Base-by-base conservation (phyloP, 306 rosid genomes). In the Psophocarpus tetragonolobus region DNA sequence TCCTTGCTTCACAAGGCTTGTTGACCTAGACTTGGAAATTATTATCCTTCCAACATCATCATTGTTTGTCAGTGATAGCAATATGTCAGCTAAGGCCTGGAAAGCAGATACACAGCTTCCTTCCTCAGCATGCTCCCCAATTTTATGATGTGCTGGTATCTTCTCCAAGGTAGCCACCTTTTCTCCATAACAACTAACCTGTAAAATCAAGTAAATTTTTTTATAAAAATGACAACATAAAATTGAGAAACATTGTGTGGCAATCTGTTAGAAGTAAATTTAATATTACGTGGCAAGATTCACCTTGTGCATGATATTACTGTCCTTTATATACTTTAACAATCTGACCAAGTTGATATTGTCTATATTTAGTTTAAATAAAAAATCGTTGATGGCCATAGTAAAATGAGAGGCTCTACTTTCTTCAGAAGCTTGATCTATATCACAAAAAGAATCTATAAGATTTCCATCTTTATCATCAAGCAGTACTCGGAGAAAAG, bases 301-400 rank as follows among this genome's bases (percentile, higher is more conserved):
- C 81, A 95, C 98, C 98, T 92, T 92, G 92, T 92, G 92, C 89
- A 92, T 89, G 86, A 95, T 87, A 81, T 90, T 89, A 87, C 98
- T 95, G 86, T 95, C 97, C 86, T 84, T 92, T 64, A 95, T 71
- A 80, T 95, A 92, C 83, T 88, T 91, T 3, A 83, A 70, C 87
- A 95, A 83, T 81, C 89, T 95, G 81, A 95, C 84, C 87, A 95
- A 76, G 88, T 95, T 95, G 83, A 95, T 88, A 81, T 95, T 95
- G 87, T 92, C 98, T 62, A 90, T 75, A 79, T 91, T 90, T 63
- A 87, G 87, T 48, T 90, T 89, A 82, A 95, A 92, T 47, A 91
- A 68, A 82, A 95, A 95, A 69, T 95, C 97, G 84, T 92, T 95
- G 86, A 87, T 88, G 84, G 93, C 83, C 92, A 89, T 85, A 21